A percentile compares a stretch with the other conserved stretches of the same genome.
Conservation (phyloP, 2,329 filamentous ascomycete species). For the Epichloe sp. region DNA sequence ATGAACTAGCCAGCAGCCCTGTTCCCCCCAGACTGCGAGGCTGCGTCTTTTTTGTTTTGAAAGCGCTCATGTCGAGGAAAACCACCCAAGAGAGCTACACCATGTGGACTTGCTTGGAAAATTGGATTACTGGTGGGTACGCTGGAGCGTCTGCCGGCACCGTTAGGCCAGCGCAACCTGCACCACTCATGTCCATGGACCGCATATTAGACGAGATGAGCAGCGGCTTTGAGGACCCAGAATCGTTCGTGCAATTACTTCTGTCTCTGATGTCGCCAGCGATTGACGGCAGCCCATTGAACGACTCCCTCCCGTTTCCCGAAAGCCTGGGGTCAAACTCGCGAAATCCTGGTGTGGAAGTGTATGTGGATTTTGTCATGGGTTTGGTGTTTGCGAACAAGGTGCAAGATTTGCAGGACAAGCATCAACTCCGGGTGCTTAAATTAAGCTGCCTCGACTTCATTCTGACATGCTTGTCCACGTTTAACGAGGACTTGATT, state of each 20-base stretch:
- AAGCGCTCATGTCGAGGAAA: slow-evolving; percentile 65
- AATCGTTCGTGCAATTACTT: slow-evolving; percentile 70
- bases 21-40: slow-evolving; percentile 69
- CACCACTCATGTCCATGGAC: slow-evolving; percentile 37
- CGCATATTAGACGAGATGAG: slow-evolving; percentile 62
- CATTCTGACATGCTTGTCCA: slow-evolving; percentile 61
- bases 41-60: slow-evolving; percentile 68
- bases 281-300: slow-evolving; percentile 44
- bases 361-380: slow-evolving; percentile 84
- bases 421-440: slow-evolving; percentile 58
- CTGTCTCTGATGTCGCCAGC: slow-evolving; percentile 58
- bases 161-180: slow-evolving; percentile 18
- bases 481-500: slow-evolving; percentile 90
- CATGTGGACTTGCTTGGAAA: slow-evolving; percentile 72
- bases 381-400: slow-evolving; percentile 63
- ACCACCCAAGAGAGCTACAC: slow-evolving; percentile 49
- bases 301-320: slow-evolving; percentile 73
- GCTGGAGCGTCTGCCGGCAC: slow-evolving; percentile 22
- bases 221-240: slow-evolving; percentile 70
- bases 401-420: slow-evolving; percentile 50
- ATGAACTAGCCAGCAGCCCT: slow-evolving; percentile 64
- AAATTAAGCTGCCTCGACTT: slow-evolving; percentile 76
- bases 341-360: slow-evolving; percentile 71
- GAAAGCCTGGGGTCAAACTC: slow-evolving; percentile 68
- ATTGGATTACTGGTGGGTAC: slow-evolving; percentile 58